These are phyloP conservation scores for Acer campestre DNA, from an alignment of 345 rosid genomes.

Conservation along the genomic window DNA sequence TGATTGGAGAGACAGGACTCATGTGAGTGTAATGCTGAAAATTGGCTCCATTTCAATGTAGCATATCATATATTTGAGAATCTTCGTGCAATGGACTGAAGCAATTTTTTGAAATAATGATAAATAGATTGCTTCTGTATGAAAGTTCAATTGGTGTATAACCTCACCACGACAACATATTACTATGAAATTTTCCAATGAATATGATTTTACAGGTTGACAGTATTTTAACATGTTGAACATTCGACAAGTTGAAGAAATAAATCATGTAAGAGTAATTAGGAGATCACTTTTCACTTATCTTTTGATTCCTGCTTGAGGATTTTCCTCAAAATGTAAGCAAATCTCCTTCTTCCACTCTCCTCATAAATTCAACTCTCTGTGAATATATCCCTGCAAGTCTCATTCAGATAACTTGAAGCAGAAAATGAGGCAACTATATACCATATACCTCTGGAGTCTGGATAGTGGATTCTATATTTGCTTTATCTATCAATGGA, in stretches of 20 bases:
- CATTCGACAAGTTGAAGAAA: neutral
- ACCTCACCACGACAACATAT: neutral
- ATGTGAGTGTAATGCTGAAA: neutral
- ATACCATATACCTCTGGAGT: neutral
- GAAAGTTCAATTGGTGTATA: neutral
- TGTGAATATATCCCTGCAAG: neutral
- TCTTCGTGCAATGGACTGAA: neutral
- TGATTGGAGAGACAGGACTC: neutral
- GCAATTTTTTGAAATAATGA: neutral
- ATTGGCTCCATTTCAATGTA: constrained; percentile 1
- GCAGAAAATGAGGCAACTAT: neutral
- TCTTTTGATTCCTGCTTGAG: neutral
- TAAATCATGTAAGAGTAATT: neutral
- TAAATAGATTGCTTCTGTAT: neutral
- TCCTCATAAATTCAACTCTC: neutral
- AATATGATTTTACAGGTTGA: too few relatives aligned
- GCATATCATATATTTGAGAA: neutral
- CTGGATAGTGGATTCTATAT: neutral
- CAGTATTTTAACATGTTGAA: too few relatives aligned
- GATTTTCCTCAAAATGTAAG: neutral
- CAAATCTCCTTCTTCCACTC: neutral
- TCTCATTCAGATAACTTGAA: neutral
- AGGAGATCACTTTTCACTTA: too few relatives aligned
- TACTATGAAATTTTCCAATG: too few relatives aligned
- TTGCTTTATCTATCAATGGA: neutral